Evolutionary conservation across 176 grass and related monocot species (phyloP).

Genomic region (Carex myosuroides): DNA sequence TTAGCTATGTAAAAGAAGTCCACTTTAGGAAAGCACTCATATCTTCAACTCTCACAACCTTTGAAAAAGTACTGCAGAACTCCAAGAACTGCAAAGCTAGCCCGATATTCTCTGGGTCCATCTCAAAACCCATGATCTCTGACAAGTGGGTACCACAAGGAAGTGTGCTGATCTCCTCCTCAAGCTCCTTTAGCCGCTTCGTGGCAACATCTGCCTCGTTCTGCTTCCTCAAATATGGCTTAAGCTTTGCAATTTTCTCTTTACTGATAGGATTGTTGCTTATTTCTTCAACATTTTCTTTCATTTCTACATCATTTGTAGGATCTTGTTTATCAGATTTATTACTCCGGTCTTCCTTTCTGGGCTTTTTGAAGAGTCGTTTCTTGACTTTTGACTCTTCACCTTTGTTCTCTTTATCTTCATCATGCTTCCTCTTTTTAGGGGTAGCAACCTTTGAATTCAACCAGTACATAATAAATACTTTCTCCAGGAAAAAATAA

Average conservation of each 20-base stretch:
- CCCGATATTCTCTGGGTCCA: slow-evolving; percentile 46
- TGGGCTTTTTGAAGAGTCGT: slow-evolving; percentile 24
- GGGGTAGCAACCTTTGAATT: not conserved
- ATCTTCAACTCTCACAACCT: slow-evolving; percentile 35
- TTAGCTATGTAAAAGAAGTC: slow-evolving; percentile 13
- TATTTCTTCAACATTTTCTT: slow-evolving; percentile 26
- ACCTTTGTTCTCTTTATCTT: slow-evolving; percentile 22
- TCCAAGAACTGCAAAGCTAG: slow-evolving; percentile 62
- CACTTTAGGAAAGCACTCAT: not conserved
- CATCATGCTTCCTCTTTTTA: slow-evolving; percentile 16
- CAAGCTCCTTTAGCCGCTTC: slow-evolving; percentile 5
- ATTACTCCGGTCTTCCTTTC: not conserved
- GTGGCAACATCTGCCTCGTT: not conserved
- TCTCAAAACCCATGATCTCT: slow-evolving; percentile 35
- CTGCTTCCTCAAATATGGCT: slow-evolving; percentile 10
- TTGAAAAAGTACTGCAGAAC: slow-evolving; percentile 64
- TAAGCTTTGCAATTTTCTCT: not conserved
- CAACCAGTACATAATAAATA: not conserved
- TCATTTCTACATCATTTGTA: slow-evolving; percentile 19
- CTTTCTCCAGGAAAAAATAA: not conserved
- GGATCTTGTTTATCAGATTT: not conserved
- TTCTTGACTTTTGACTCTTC: slow-evolving; percentile 3
- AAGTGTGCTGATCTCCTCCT: slow-evolving; percentile 19
- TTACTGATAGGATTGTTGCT: not conserved
- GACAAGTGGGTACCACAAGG: slow-evolving; percentile 41